Conservation (phyloP, 768 basidiomycete species). For the Naganishia onofrii region DNA sequence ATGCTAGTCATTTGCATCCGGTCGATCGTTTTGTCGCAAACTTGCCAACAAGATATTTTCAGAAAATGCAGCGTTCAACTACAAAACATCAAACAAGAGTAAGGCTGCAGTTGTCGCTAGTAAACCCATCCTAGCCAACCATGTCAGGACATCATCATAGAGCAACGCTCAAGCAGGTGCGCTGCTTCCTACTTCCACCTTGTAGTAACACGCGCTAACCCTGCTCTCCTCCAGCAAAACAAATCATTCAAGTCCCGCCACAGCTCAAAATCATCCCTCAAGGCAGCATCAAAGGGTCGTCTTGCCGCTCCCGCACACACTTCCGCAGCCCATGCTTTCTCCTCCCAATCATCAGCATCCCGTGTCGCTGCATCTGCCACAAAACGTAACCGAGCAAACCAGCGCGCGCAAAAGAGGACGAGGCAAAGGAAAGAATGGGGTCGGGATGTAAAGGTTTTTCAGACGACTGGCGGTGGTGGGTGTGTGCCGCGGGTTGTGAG, state of each 20-base stretch:
- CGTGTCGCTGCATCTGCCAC: slow-evolving; percentile 53
- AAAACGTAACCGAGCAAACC: slow-evolving; percentile 46
- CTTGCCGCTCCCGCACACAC: slow-evolving; percentile 2
- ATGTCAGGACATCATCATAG: slow-evolving; percentile 61
- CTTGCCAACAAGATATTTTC: background rate
- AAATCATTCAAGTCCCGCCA: slow-evolving; percentile 90
- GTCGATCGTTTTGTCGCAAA: slow-evolving; percentile 2
- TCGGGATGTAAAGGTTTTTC: slow-evolving; percentile 68
- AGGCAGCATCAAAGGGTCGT: slow-evolving; percentile 78
- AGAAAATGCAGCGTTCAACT: background rate
- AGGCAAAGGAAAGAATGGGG: slow-evolving; percentile 78
- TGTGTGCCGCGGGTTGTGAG: slow-evolving; percentile 73
- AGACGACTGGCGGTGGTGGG: slow-evolving; percentile 43
- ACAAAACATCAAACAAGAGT: too few species aligned
- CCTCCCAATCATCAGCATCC: slow-evolving; percentile 51
- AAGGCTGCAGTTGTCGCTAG: background rate
- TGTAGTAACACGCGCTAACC: slow-evolving; percentile 14
- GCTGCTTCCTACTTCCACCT: slow-evolving; percentile 35
- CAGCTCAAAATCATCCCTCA: slow-evolving; percentile 77
- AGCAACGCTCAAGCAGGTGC: slow-evolving; percentile 79
- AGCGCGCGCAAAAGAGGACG: slow-evolving; percentile 63
- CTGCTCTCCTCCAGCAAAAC: slow-evolving; percentile 62
- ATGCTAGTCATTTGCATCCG: slow-evolving; percentile 2
- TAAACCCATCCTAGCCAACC: background rate
- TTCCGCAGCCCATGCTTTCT: slow-evolving; percentile 53